Conservation (phyloP, 306 rosid species). For the Rubus parviflorus region DNA sequence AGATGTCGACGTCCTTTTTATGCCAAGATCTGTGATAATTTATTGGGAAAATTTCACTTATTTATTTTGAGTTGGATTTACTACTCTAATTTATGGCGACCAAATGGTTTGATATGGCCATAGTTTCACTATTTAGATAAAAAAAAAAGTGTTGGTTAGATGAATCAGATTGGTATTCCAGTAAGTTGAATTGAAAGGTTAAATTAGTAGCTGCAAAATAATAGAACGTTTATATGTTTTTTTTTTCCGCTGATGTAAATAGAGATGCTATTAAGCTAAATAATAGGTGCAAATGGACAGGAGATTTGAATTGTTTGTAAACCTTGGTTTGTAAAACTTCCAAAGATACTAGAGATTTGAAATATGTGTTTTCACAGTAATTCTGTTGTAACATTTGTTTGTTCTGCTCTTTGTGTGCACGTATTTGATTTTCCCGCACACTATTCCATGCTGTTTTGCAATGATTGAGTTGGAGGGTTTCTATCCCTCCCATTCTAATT, state of each 20-base stretch:
- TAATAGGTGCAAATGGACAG: not conserved
- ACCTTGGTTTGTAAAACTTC: not conserved
- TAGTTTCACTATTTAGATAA: not conserved
- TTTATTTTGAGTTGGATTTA: not conserved
- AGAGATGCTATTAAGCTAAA: not conserved
- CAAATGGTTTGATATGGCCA: not conserved
- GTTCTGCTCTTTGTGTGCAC: not conserved
- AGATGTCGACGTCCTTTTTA: not conserved
- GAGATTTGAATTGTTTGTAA: not conserved
- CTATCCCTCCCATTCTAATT: not conserved
- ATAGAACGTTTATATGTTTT: not conserved
- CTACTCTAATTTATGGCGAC: not conserved
- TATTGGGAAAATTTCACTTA: not conserved
- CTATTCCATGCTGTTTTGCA: not conserved
- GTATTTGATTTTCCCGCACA: not conserved
- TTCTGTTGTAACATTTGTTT: not conserved
- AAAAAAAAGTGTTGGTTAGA: not conserved
- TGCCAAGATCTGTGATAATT: not conserved
- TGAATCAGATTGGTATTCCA: not conserved
- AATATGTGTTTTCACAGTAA: not conserved
- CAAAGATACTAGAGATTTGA: not conserved
- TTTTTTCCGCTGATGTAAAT: not conserved
- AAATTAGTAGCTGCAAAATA: not conserved
- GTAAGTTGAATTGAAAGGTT: not conserved
- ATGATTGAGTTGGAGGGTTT: not conserved